These are phyloP conservation scores for Saccharomyces hybrid DNA, from an alignment of 1,139 yeast species.

Conservation along the genomic window DNA sequence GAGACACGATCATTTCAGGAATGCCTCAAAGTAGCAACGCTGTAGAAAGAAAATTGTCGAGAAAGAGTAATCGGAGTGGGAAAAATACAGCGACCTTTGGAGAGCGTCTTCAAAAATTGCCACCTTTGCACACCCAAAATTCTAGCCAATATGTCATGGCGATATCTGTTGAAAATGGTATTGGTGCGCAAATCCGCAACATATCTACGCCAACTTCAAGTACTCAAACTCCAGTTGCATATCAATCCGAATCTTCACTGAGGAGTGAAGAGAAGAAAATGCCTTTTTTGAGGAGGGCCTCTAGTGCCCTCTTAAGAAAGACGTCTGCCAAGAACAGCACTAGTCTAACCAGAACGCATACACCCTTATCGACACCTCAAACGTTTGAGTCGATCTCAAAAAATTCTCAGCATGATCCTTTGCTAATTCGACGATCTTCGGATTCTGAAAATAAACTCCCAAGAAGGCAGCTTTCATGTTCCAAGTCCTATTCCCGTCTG, in stretches of 20 bases:
- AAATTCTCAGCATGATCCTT: neutral
- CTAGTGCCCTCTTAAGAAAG: slow-evolving; percentile 27
- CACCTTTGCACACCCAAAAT: neutral
- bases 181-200: slow-evolving; percentile 16
- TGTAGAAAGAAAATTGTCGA: slow-evolving; percentile 2
- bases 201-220: neutral
- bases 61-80: slow-evolving; percentile 3
- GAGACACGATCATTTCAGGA: slow-evolving; percentile 1
- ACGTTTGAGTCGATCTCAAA: neutral
- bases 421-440: neutral
- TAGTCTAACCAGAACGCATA: slow-evolving; percentile 7
- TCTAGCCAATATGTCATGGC: slow-evolving; percentile 2
- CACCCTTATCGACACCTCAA: slow-evolving; percentile 9
- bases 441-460: slow-evolving; percentile 2
- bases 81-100: slow-evolving; percentile 3
- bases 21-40: neutral
- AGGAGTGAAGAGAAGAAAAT: slow-evolving; percentile 10
- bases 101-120: neutral
- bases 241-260: neutral
- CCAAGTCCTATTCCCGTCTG: neutral
- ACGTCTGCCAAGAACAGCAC: slow-evolving; percentile 15
- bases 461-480: slow-evolving; percentile 3
- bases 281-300: slow-evolving; percentile 29
- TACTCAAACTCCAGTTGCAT: neutral
- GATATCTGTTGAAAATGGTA: slow-evolving; percentile 14